Percentiles rank a stretch among this genome's conserved stretches.
Evolutionary conservation across 2,329 filamentous ascomycete genomes (phyloP).

Genomic region (Paraconiothyrium brasiliense): DNA sequence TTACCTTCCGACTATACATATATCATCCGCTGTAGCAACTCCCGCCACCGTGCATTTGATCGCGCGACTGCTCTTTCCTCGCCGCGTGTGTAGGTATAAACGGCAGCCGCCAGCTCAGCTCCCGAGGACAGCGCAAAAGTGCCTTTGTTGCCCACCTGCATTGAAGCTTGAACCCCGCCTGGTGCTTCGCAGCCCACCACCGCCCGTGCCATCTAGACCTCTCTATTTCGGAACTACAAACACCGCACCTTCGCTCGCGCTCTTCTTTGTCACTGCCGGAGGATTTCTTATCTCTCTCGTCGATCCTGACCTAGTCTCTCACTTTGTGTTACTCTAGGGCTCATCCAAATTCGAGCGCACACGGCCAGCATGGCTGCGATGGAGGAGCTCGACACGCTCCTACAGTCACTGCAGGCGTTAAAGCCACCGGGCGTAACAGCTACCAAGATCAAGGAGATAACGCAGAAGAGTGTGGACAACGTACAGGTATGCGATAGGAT

Average conservation of each 20-base stretch:
- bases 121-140: conserved; percentile 31
- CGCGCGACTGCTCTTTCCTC: conserved; percentile 29
- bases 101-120: conserved; percentile 30
- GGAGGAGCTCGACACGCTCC: conserved; percentile 87
- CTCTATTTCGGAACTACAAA: conserved; percentile 33
- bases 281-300: conserved; percentile 24
- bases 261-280: conserved; percentile 17
- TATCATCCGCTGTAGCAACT: conserved; percentile 30
- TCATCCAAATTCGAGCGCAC: conserved; percentile 24
- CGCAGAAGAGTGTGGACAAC: conserved; percentile 78
- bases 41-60: conserved; percentile 27
- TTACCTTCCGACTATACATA: conserved; percentile 21
- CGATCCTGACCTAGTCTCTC: conserved; percentile 27
- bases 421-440: conserved; percentile 95
- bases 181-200: conserved; percentile 27
- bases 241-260: conserved; percentile 30
- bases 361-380: conserved; percentile 71
- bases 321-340: neutral
- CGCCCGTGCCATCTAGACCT: conserved; percentile 40
- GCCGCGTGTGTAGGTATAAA: conserved; percentile 38
- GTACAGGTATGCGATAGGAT: conserved; percentile 41
- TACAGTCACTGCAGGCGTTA: conserved; percentile 89
- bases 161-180: neutral
- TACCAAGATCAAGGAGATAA: conserved; percentile 88
- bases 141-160: conserved; percentile 28